Evolutionary conservation across 2,329 filamentous ascomycete genomes (phyloP), one percentile per base, ranked within the genome.

Genomic region (Rhinocladiella mackenziei): DNA sequence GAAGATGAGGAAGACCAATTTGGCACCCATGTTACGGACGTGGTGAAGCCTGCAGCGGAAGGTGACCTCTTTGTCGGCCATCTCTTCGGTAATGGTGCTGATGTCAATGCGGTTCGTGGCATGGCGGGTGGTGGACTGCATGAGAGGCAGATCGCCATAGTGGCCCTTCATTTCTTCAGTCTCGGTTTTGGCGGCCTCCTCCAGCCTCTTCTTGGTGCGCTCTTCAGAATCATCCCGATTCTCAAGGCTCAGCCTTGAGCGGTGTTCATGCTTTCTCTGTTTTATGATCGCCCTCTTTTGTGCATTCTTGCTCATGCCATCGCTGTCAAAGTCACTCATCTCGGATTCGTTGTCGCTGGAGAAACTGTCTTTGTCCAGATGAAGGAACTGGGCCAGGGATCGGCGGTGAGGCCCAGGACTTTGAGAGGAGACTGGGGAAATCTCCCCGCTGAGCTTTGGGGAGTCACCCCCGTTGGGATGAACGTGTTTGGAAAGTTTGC

Each of bases 1-100:
- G 60, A 95, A 84, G 46, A 94, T 77, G 31, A 95, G 70, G 65
- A 95, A 95, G 58, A 88, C 86, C 23, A 95, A 73, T 55, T 85
- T 83, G 56, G 86, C 77, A 61, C 87, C 91, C 69, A 95, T 77
- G 56, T 84, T 83, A 34, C 89, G 81, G 46, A 92, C 75, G 44
- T 89, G 86, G 63, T 91, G 84, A 14, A 92, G 71, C 23, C 86
- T 76, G 25, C 83, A 84, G 29, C 80, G 78, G 67, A 89, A 88
- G 43, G 69, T 66, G 37, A 88, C 72, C 51, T 76, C 70, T 55
- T 80, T 68, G 23, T 81, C 83, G 14, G 74, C 69, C 45, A 74
- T 66, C n/a, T 67, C 65, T 3, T 67, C 60, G 4, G 68, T 71
- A 38, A 83, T 70, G 30, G 73, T 66, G 10, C 73, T 68, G 13